Conservation (phyloP, 108 stramenopile species). For the Nannochloropsis gaditana region DNA sequence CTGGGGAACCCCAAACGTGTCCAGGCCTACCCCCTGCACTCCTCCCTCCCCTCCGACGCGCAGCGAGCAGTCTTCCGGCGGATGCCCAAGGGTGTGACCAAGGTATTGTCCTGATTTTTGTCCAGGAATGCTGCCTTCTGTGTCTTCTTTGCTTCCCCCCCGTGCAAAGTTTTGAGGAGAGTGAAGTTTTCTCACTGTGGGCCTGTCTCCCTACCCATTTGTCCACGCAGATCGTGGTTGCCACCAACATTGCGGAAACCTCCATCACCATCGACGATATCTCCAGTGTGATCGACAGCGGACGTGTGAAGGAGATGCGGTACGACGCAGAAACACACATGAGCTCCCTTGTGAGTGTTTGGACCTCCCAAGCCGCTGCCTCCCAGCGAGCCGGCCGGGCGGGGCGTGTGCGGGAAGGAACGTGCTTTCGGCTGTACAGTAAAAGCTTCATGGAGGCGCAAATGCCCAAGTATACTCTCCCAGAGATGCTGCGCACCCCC, state of each 20-base stretch:
- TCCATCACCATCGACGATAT: slow-evolving; percentile 93
- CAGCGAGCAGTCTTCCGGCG: slow-evolving; percentile 67
- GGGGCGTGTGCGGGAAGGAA: slow-evolving; percentile 81
- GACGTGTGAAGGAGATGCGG: slow-evolving; percentile 49
- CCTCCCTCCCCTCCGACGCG: slow-evolving; percentile 65
- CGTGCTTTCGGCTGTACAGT: slow-evolving; percentile 72
- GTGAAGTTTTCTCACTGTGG: not conserved
- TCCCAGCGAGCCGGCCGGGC: slow-evolving; percentile 89
- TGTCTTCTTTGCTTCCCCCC: slow-evolving; percentile 49
- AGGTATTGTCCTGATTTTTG: slow-evolving; percentile 59
- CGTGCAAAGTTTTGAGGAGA: not conserved
- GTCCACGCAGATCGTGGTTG: slow-evolving; percentile 70
- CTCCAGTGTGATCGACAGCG: slow-evolving; percentile 69
- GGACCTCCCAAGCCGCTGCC: slow-evolving; percentile 53
- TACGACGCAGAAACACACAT: slow-evolving; percentile 63
- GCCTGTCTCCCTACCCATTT: not conserved
- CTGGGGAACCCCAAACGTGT: slow-evolving; percentile 46
- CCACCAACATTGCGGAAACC: slow-evolving; percentile 88
- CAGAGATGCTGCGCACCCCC: slow-evolving; percentile 84
- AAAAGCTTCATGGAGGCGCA: slow-evolving; percentile 29
- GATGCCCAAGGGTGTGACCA: not conserved
- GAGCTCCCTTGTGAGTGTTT: slow-evolving; percentile 60
- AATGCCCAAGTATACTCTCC: slow-evolving; percentile 63
- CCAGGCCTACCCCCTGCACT: slow-evolving; percentile 72
- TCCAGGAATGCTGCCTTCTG: slow-evolving; percentile 34